Evolutionary conservation across 2,329 filamentous ascomycete genomes (phyloP).

Genomic region (Talaromyces sp.): DNA sequence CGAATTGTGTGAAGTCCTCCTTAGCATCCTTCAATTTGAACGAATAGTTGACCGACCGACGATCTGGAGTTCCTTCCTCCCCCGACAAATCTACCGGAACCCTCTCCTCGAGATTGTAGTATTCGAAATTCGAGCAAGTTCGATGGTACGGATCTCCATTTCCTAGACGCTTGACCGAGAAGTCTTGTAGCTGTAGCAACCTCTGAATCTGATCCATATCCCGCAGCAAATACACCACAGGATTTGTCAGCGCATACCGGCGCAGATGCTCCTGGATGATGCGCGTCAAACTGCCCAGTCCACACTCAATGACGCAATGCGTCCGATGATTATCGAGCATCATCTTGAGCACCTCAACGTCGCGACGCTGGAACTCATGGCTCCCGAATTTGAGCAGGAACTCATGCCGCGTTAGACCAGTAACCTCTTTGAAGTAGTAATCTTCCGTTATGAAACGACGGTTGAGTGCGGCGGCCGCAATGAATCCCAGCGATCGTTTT

Average conservation of each 20-base stretch:
- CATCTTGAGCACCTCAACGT: conserved; percentile 40
- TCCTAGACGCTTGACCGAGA: conserved; percentile 42
- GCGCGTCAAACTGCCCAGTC: conserved; percentile 42
- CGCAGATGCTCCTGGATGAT: conserved; percentile 41
- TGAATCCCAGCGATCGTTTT: conserved; percentile 43
- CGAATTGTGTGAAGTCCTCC: conserved; percentile 58
- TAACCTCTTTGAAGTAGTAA: conserved; percentile 43
- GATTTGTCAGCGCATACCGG: conserved; percentile 36
- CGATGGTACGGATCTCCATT: conserved; percentile 46
- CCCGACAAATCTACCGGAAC: conserved; percentile 26
- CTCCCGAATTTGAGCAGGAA: conserved; percentile 39
- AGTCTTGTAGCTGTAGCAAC: conserved; percentile 43
- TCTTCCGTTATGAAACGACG: conserved; percentile 45
- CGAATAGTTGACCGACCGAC: conserved; percentile 44
- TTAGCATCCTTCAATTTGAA: conserved; percentile 53
- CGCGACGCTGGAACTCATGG: conserved; percentile 42
- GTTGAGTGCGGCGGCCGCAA: conserved; percentile 42
- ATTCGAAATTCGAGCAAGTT: conserved; percentile 47
- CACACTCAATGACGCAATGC: conserved; percentile 44
- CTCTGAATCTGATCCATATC: conserved; percentile 40
- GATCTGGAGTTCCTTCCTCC: conserved; percentile 40
- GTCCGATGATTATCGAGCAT: conserved; percentile 45
- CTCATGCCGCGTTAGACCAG: conserved; percentile 41
- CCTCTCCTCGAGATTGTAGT: conserved; percentile 48
- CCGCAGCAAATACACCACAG: conserved; percentile 41